A percentile compares a stretch with the other conserved stretches of the same genome.
Conservation (phyloP, 2,329 filamentous ascomycete species). For the Phialophora macrospora region DNA sequence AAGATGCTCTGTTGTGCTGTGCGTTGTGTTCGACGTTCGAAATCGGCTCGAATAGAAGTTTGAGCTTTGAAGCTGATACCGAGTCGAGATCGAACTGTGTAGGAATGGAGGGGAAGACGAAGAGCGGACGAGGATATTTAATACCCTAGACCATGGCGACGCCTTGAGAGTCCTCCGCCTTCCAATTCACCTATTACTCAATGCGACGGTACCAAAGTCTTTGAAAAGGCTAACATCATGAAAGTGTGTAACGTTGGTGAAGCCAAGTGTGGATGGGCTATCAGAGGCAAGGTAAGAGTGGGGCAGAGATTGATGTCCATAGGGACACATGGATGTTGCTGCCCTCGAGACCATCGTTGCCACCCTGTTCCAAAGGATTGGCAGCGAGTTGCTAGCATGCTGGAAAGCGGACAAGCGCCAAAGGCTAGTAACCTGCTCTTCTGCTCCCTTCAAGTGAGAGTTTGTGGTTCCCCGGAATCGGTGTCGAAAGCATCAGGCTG, state of each 20-base stretch:
- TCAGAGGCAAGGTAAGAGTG: neutral
- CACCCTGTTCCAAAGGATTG: neutral
- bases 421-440: neutral
- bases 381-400: neutral
- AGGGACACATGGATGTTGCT: neutral
- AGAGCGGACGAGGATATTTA: neutral
- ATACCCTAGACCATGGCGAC: neutral
- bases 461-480: neutral
- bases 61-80: conserved; percentile 4
- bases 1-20: neutral
- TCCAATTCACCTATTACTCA: neutral
- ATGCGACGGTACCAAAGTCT: neutral
- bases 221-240: neutral
- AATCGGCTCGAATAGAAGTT: conserved; percentile 7
- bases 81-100: neutral
- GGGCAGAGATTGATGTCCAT: neutral
- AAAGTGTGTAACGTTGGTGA: no score
- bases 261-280: no score
- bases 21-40: conserved; percentile 4
- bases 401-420: neutral
- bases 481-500: neutral
- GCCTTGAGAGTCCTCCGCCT: neutral
- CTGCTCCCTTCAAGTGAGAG: neutral
- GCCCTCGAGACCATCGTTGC: neutral
- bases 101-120: neutral